Conservation (phyloP, 495 filamentous ascomycete genomes). For the Podospora didyma region DNA sequence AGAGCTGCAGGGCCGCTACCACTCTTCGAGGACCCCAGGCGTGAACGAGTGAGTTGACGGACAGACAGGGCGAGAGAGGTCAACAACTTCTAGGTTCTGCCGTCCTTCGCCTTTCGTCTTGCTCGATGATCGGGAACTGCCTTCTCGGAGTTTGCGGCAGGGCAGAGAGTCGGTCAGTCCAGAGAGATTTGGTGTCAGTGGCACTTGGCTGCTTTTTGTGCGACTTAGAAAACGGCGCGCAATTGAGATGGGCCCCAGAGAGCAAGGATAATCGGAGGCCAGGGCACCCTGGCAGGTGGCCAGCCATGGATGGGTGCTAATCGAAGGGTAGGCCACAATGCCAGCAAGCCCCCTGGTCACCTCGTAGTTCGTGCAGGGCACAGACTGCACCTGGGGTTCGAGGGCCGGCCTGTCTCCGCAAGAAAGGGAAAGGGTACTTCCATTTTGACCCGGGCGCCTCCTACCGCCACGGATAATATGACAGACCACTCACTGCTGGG, state of each 20-base stretch:
- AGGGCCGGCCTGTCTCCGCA: constrained; percentile 11
- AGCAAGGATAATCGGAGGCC: constrained; percentile 31
- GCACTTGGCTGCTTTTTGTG: constrained; percentile 48
- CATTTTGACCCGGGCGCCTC: constrained; percentile 19
- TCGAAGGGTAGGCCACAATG: constrained; percentile 32
- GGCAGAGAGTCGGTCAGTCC: constrained; percentile 28
- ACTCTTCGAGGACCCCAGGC: constrained; percentile 12
- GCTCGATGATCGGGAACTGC: constrained; percentile 12
- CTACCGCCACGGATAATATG: constrained; percentile 23
- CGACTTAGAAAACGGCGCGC: constrained; percentile 41
- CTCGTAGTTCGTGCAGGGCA: constrained; percentile 23
- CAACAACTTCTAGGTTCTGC: constrained; percentile 15
- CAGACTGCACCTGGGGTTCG: constrained; percentile 18
- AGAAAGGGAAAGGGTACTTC: constrained; percentile 17
- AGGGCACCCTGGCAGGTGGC: constrained; percentile 30
- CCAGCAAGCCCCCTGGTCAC: constrained; percentile 29
- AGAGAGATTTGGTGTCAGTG: constrained; percentile 44
- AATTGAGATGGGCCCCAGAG: constrained; percentile 34
- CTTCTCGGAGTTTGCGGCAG: constrained; percentile 13
- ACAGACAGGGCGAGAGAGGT: constrained; percentile 1
- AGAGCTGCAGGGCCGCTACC: constrained; percentile 36
- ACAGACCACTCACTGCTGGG: constrained; percentile 13
- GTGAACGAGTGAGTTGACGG: constrained; percentile 15
- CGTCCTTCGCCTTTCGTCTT: constrained; percentile 14
- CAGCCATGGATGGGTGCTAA: constrained; percentile 30